Evolutionary conservation across 768 basidiomycete genomes (phyloP), one percentile per base, ranked within the genome.

Genomic region (Termitomyces heimii): DNA sequence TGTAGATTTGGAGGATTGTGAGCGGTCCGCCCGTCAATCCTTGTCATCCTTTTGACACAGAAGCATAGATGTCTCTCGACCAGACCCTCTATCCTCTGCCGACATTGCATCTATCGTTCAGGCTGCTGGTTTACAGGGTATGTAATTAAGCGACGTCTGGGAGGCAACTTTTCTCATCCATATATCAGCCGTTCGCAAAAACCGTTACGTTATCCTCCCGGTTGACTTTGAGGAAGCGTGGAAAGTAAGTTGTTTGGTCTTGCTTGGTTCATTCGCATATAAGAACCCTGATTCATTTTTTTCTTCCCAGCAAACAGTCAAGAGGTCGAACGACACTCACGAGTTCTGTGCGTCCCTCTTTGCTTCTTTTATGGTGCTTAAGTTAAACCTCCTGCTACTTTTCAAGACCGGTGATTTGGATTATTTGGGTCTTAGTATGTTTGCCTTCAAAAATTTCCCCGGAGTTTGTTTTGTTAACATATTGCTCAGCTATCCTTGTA

Each of bases 141-240:
- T 34, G 63, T 42, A 18, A 28, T n/a, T 4, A 22, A 48, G 10
- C 37, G 10, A 24, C 24, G 37, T 32, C 44, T 35, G 45, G 49
- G 5, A 43, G 20, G 26, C 18, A 35, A 37, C 6, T 31, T 14
- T 14, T 34, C 37, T 62, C 44, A 65, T 54, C 44, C 22, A 52
- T 12, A 48, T 57, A 56, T 50, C 62, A 94, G 95, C 95, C 63
- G 96, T 98, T 16, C 88, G 96, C 57, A 98, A 98, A 77, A 98
- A 98, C 72, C 89, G 96, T 67, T 99, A 99, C 75, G 84, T 99
- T 46, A 95, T 99, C 68, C 77, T 98, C 22, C 96, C 97, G 0
- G 83, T 89, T 14, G 97, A 99, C 81, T 98, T 99, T 66, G 97
- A 99, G 70, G 96, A 98, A 72, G 94, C 94, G 68, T 99, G 95